Evolutionary conservation across 2,329 filamentous ascomycete genomes (phyloP).

Genomic region (Penicillium sp.): DNA sequence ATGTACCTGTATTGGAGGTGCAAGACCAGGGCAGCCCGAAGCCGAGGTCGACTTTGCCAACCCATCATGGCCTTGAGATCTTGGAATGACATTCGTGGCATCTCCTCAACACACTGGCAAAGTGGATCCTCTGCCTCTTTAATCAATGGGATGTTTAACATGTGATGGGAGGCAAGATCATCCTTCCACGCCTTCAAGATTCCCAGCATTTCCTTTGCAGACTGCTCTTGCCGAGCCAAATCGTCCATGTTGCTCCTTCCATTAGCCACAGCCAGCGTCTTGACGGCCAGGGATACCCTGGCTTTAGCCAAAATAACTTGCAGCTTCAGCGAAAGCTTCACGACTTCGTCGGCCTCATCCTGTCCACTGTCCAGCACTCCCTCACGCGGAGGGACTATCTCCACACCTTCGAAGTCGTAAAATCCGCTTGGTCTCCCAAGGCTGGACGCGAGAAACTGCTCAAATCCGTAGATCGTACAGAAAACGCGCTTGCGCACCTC

Average conservation of each 20-base stretch:
- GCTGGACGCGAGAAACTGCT: conserved; percentile 39
- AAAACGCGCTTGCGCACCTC: conserved; percentile 39
- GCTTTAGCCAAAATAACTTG: conserved; percentile 9
- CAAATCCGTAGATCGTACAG: conserved; percentile 39
- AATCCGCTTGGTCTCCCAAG: conserved; percentile 38
- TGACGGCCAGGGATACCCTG: conserved; percentile 7
- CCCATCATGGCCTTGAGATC: conserved; percentile 7
- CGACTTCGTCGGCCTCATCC: conserved; percentile 26
- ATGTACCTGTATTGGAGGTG: conserved; percentile 9
- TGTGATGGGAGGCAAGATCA: conserved; percentile 1
- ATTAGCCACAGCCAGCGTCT: conserved; percentile 2
- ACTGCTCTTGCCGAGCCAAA: conserved; percentile 8
- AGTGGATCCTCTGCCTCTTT: conserved; percentile 3
- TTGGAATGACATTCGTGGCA: conserved; percentile 5
- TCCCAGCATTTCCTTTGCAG: conserved; percentile 2
- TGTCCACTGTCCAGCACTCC: conserved; percentile 5
- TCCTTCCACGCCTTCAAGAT: conserved; percentile 2
- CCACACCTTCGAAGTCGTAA: conserved; percentile 37
- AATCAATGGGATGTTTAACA: conserved; percentile 4
- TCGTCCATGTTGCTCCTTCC: conserved; percentile 1
- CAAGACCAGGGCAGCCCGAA: conserved; percentile 5
- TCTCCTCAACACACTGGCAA: conserved; percentile 3
- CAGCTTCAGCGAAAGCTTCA: conserved; percentile 32
- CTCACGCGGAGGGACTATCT: conserved; percentile 4
- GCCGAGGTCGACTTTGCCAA: conserved; percentile 5